Evolutionary conservation across 495 filamentous ascomycete species (phyloP), one percentile per base, ranked within the genome.

Genomic region (Aspergillus affinis): DNA sequence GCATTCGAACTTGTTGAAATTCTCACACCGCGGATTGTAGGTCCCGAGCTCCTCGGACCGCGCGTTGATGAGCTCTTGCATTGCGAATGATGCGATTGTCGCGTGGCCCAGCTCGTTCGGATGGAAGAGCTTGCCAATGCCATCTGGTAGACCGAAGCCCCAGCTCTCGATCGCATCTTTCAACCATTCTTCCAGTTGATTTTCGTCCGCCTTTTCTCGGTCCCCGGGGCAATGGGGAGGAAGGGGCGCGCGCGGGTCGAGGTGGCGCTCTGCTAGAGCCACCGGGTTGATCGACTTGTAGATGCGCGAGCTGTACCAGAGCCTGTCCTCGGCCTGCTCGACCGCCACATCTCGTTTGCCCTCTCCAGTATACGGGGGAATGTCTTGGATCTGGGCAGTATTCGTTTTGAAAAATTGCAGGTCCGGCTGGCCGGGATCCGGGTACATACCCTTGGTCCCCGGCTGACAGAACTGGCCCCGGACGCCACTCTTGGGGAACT

Each of bases 401-500:
- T 65, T 51, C 13, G 46, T 56, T 48, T 72, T 71, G 61, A 60
- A 68, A 32, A 68, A 68, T 2, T 58, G 57, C 52, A 68, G 19
- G 7, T 71, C 54, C 1, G 61, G 61, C 45, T 71, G 64, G 0
- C 47, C 45, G 1, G 59, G 49, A 54, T 75, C 72, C 10, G 70
- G 65, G 47, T 67, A 67, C 3, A 27, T 1, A 12, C 64, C 65
- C 7, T 17, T 51, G 4, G 59, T 18, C 26, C 54, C 36, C 6
- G 65, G 65, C 12, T 52, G 32, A 58, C 72, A 75, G 51, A 69
- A 65, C 49, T 69, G 63, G 13, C 72, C 72, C 1, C 57, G 30
- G 29, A 65, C 60, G 3, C 17, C 54, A 0, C 61, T 19, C 4
- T 30, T n/a, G 26, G 51, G 18, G 59, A 65, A 73, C 10, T 20